Evolutionary conservation across 768 basidiomycete genomes (phyloP).

Genomic region (Chlorophyllum brunneum): DNA sequence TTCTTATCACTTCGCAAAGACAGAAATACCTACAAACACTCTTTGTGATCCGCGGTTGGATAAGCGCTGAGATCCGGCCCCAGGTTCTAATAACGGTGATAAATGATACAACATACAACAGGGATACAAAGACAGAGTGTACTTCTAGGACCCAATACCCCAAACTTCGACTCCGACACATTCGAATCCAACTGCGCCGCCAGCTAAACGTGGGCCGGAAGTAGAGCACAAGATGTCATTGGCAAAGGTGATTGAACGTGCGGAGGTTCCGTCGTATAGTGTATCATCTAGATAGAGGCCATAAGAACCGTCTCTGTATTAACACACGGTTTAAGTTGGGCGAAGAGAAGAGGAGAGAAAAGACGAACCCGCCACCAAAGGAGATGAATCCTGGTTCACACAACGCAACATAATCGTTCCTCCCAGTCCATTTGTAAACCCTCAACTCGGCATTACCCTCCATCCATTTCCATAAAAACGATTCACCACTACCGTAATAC

Average conservation of each 20-base stretch:
- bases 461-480: constrained; percentile 78
- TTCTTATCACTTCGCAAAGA: no score
- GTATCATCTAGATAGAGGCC: constrained; percentile 85
- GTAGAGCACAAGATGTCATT: constrained; percentile 77
- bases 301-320: constrained; percentile 72
- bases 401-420: constrained; percentile 85
- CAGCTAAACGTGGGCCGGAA: constrained; percentile 38
- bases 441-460: constrained; percentile 39
- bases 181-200: constrained; percentile 65
- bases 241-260: constrained; percentile 79
- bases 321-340: neutral
- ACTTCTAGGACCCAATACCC: constrained; percentile 54
- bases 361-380: constrained; percentile 86
- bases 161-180: constrained; percentile 92
- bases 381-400: constrained; percentile 80
- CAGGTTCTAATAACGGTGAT: neutral
- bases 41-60: no score
- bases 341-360: neutral
- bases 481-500: constrained; percentile 90
- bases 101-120: neutral
- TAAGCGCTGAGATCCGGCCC: no score
- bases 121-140: no score
- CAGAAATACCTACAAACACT: no score
- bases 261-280: constrained; percentile 80
- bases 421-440: constrained; percentile 81